Base-by-base conservation (phyloP, 2,329 filamentous ascomycete genomes). In the Aspergillus hortae region DNA sequence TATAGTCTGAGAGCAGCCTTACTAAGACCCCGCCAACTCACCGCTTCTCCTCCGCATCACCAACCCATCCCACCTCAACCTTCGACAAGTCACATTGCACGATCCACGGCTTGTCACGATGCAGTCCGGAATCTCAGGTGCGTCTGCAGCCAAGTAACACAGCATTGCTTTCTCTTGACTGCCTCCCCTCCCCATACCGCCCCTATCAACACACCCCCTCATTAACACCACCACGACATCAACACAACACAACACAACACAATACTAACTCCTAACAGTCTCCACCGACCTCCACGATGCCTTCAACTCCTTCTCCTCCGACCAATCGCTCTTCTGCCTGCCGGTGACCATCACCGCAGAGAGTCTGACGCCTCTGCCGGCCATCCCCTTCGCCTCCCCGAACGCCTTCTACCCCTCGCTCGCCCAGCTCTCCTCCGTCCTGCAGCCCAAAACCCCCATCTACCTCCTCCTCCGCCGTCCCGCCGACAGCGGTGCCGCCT, bases 401-500 rank as follows among this genome's bases (percentile, higher is more conserved):
- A 54, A 76, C 32, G 71, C 75, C 14, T 82, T 83, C 67, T 77
- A 77, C 65, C 67, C 75, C 19, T 79, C 79, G 10, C 74, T 83
- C 9, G 66, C 71, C 4, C 65, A 71, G 48, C 74, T 86, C 36
- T 66, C 74, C 48, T 65, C 75, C 6, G 73, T 80, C 65, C 73
- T 86, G 55, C 74, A 78, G 32, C 76, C 79, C 53, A 80, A 78
- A 55, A 74, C 74, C 32, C 81, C 84, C 2, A 72, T 81, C 47
- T 87, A 86, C 70, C 77, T 87, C 52, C 74, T 87, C 49, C 76
- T 86, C 56, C 82, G 83, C 54, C 76, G 77, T 48, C 70, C 77
- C 2, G 57, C 54, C 10, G 46, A 53, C 1, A 50, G 55, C 3
- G 56, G 61, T 27, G 62, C 59, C 33, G 35, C 14, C 6, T 7